Percentiles rank a stretch among this genome's conserved stretches.
phyloP scores from a whole-genome alignment of 2,329 filamentous ascomycete species.

The Verticillium klebahnii region DNA sequence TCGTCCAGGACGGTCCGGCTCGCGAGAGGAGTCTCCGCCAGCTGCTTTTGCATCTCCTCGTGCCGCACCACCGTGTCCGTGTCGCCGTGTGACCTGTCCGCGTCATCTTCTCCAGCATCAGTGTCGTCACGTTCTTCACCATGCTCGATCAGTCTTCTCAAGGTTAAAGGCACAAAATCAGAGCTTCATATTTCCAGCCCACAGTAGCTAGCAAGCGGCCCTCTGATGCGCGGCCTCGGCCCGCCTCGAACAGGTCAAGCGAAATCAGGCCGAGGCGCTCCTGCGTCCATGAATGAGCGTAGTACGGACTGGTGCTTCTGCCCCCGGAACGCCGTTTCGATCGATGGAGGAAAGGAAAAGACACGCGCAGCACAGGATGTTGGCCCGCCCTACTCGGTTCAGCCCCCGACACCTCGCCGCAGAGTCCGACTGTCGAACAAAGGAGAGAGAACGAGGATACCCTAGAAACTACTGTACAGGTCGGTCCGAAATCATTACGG shows the following conservation, averaged over 20 bases:
- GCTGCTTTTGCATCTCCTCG: background rate
- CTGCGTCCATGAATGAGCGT: background rate
- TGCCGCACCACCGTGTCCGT: background rate
- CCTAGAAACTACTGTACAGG: slow-evolving; percentile 3
- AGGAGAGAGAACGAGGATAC: background rate
- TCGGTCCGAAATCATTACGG: background rate
- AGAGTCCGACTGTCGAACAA: background rate
- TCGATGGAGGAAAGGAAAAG: background rate
- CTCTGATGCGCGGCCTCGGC: too few species aligned
- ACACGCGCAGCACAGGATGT: background rate
- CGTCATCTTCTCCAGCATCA: background rate
- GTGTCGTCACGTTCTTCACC: too few species aligned
- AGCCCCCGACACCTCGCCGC: background rate
- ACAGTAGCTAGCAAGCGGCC: too few species aligned
- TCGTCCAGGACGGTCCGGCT: too few species aligned
- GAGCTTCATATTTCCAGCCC: too few species aligned
- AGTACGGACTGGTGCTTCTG: background rate
- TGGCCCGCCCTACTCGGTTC: background rate
- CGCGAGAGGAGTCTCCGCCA: background rate
- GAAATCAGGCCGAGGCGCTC: background rate
- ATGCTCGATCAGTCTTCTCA: too few species aligned
- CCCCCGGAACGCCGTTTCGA: background rate
- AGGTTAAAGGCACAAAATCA: too few species aligned
- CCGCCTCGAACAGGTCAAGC: background rate
- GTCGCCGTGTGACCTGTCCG: too few species aligned